These are phyloP conservation scores for Thelonectria rubi DNA, from an alignment of 2,329 filamentous ascomycete genomes.

Conservation along the genomic window DNA sequence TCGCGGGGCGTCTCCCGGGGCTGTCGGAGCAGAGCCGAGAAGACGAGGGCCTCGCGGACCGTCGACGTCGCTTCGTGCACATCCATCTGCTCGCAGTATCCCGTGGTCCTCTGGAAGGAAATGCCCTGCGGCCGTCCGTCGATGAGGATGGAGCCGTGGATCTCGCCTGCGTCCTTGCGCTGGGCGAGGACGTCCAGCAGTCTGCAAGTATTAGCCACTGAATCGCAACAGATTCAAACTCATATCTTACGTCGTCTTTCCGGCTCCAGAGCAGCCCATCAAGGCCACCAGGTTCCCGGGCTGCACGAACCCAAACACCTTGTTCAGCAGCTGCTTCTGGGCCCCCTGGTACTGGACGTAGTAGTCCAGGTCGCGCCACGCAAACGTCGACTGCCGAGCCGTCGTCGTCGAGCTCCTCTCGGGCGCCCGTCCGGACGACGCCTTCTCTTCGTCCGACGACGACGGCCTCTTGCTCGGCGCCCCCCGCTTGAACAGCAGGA, in stretches of 20 bases:
- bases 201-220: slow-evolving; percentile 9
- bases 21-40: slow-evolving; percentile 72
- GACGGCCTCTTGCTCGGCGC: slow-evolving; percentile 43
- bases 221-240: no score
- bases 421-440: background rate
- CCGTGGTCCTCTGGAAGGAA: slow-evolving; percentile 72
- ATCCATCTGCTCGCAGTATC: slow-evolving; percentile 76
- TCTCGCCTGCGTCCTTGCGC: slow-evolving; percentile 68
- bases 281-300: slow-evolving; percentile 82
- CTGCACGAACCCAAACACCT: slow-evolving; percentile 78
- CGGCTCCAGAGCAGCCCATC: slow-evolving; percentile 82
- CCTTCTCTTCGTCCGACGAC: slow-evolving; percentile 47
- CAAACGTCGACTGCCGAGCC: slow-evolving; percentile 71
- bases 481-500: slow-evolving; percentile 26
- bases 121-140: slow-evolving; percentile 67
- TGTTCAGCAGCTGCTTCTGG: slow-evolving; percentile 65
- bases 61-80: slow-evolving; percentile 72
- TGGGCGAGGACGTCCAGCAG: slow-evolving; percentile 74
- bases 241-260: slow-evolving; percentile 73
- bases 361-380: slow-evolving; percentile 75
- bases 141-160: slow-evolving; percentile 56
- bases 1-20: slow-evolving; percentile 60
- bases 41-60: slow-evolving; percentile 72
- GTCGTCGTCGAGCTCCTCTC: slow-evolving; percentile 37
- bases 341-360: slow-evolving; percentile 72